Base-by-base conservation (phyloP, 306 rosid genomes). In the Ziziphus jujuba region DNA sequence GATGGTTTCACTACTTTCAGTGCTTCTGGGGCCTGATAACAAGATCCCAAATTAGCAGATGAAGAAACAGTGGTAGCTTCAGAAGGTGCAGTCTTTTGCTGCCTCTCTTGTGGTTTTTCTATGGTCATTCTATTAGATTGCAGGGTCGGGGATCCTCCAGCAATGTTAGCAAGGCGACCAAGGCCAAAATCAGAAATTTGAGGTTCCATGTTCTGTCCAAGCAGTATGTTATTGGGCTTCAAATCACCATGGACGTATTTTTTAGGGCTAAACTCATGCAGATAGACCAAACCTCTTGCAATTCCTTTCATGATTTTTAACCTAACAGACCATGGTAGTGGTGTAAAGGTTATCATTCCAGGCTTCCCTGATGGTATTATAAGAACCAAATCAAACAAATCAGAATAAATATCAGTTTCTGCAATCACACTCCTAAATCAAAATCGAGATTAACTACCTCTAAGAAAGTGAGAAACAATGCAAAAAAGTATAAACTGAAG, bases 211-310 rank as follows among this genome's bases (percentile, higher is more conserved):
- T 76, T 76, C 21, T 80, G 87, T 62, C 88, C 99, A 66, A 95
- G 92, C 48, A 90, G 87, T 71, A 95, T 66, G 81, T 88, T 95
- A 65, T 61, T 87, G 1, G 99, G 93, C 82, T 87, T 95, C 63
- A 95, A 76, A 70, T 90, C 95, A 67, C 99, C 96, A 59, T 95
- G 99, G 43, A 95, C 99, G 70, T 93, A 93, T 50, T 93, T 93
- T 71, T 90, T 93, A 53, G 99, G 99, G 81, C 96, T 88, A 63
- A 83, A 88, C 81, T 95, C 99, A 19, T 95, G 99, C 31, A 95
- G 85, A 72, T 95, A 95, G 63, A 63, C 84, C 84, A 88, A 66
- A 31, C 99, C 99, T 82, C 80, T 90, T 2, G 97, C 92, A 57
- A 76, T 79, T 67, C 97, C 97, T 82, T 82, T 82, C 88, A 90